phyloP scores from a whole-genome alignment of 169 alveolate genomes.

The Babesia ovis region DNA sequence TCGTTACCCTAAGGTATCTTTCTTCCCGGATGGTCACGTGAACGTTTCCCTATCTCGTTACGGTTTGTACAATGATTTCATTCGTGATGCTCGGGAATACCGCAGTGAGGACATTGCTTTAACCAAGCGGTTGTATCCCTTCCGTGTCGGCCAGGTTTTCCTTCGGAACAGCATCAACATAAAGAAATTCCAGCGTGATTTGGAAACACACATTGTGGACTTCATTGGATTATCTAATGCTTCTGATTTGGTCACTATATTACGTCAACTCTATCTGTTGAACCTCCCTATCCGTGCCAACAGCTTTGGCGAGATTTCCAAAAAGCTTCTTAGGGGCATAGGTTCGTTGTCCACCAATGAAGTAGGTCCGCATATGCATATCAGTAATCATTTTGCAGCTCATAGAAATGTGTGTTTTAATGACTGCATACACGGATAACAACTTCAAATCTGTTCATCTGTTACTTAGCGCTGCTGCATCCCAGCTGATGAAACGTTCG shows the following conservation, averaged over 20 bases:
- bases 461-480: constrained; percentile 17
- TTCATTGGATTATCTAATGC: constrained; percentile 3
- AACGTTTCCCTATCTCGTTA: constrained; percentile 19
- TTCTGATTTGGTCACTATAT: constrained; percentile 20
- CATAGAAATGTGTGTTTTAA: neutral
- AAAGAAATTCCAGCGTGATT: constrained; percentile 20
- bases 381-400: neutral
- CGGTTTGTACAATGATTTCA: constrained; percentile 21
- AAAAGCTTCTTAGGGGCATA: constrained; percentile 16
- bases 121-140: constrained; percentile 23
- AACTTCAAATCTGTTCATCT: neutral
- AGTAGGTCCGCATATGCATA: constrained; percentile 1
- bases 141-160: constrained; percentile 5
- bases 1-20: constrained; percentile 38
- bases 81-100: constrained; percentile 25
- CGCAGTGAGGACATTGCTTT: constrained; percentile 27
- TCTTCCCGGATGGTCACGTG: constrained; percentile 40
- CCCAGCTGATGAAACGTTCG: constrained; percentile 12
- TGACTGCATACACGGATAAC: constrained; percentile 7
- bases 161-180: neutral
- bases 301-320: constrained; percentile 7
- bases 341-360: neutral
- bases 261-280: constrained; percentile 36
- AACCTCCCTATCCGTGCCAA: constrained; percentile 20
- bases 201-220: constrained; percentile 11